phyloP scores from a whole-genome alignment of 192 early-diverging fungal species.

The Rhizophagus sp. region DNA sequence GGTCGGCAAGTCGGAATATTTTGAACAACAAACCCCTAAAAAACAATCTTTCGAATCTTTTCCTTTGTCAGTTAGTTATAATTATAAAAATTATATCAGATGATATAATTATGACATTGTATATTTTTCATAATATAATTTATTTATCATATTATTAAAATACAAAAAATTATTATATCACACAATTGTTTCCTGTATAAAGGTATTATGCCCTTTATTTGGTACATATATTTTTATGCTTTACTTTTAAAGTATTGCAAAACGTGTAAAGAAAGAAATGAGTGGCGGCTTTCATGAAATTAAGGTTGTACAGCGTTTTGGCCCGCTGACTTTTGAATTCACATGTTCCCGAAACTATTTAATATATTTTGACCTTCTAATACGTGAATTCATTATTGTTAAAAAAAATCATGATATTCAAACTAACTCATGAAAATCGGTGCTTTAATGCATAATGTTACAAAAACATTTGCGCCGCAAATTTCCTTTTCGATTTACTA shows the following conservation, averaged over 20 bases:
- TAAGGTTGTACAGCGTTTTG: neutral
- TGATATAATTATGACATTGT: too few relatives aligned
- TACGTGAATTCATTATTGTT: neutral
- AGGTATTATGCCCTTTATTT: neutral
- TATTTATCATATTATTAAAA: neutral
- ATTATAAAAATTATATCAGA: too few relatives aligned
- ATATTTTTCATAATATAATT: too few relatives aligned
- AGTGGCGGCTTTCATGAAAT: neutral
- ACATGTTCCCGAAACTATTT: neutral
- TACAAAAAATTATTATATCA: neutral
- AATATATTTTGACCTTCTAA: neutral
- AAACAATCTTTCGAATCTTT: too few relatives aligned
- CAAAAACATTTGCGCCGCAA: neutral
- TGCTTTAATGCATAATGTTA: neutral
- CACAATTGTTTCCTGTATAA: neutral
- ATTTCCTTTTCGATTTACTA: neutral
- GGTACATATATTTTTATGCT: neutral
- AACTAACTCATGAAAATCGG: neutral
- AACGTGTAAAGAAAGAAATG: neutral
- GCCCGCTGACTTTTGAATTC: neutral
- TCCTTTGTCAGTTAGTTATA: too few relatives aligned
- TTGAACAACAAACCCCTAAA: too few relatives aligned
- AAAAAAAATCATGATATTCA: neutral
- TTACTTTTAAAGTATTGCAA: neutral
- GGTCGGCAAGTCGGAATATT: too few relatives aligned